Evolutionary conservation across 139 green algal genomes (phyloP).

Genomic region (Chlorella sp.): DNA sequence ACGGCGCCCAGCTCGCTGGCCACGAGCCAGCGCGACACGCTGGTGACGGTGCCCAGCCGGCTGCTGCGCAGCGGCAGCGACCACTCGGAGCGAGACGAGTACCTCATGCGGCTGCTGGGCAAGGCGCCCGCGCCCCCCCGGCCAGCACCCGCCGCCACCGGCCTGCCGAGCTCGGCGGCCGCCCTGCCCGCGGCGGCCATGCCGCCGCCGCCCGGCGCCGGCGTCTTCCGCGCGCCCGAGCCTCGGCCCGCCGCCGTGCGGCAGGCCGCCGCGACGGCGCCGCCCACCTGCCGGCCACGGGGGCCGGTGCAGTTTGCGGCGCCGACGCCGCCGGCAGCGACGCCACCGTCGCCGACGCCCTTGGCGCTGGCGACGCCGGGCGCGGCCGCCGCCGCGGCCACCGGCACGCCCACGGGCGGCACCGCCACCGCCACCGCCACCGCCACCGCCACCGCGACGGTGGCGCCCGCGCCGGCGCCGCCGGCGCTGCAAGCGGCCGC

Average conservation of each 20-base stretch:
- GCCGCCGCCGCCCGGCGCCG: no score
- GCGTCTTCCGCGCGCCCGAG: no score
- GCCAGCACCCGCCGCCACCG: not conserved
- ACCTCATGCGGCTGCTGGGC: constrained; percentile 27
- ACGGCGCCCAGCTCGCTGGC: no score
- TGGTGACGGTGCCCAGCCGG: no score
- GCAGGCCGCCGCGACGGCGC: not conserved
- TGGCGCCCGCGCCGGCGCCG: not conserved
- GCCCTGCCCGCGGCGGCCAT: not conserved
- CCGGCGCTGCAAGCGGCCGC: not conserved
- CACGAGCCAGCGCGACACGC: no score
- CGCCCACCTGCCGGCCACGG: not conserved
- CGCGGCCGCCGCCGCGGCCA: not conserved
- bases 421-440: not conserved
- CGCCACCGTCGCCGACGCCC: not conserved
- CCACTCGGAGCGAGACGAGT: no score
- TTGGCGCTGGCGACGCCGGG: constrained; percentile 13
- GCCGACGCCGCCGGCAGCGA: not conserved
- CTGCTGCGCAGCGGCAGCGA: no score
- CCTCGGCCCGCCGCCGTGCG: no score
- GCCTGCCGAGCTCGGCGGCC: not conserved
- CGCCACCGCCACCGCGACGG: not conserved
- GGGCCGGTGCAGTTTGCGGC: not conserved
- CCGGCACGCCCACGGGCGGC: not conserved
- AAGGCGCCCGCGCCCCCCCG: not conserved